Conservation (phyloP, 2,329 filamentous ascomycete species). For the Cercospora janseana region DNA sequence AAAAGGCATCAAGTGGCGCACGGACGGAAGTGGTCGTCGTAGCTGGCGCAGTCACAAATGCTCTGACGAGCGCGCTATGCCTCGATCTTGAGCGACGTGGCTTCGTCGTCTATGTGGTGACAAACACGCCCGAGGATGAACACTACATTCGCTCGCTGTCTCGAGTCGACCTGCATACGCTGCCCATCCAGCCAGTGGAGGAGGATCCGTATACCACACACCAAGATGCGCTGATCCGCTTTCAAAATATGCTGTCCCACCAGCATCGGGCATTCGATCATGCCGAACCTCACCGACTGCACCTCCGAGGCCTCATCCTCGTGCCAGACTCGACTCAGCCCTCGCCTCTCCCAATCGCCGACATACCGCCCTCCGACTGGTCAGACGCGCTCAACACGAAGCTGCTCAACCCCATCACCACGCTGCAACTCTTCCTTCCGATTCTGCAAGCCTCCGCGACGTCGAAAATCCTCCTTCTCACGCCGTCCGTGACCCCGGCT, state of each 20-base stretch:
- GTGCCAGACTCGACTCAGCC: conserved; percentile 72
- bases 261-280: conserved; percentile 75
- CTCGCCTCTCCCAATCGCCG: conserved; percentile 72
- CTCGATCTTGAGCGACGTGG: conserved; percentile 86
- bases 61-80: conserved; percentile 77
- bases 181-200: conserved; percentile 56
- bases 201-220: conserved; percentile 72
- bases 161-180: conserved; percentile 75
- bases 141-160: conserved; percentile 70
- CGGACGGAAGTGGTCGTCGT: conserved; percentile 84
- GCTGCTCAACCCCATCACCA: conserved; percentile 82
- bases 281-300: conserved; percentile 71
- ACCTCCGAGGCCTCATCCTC: conserved; percentile 75
- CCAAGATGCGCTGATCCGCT: conserved; percentile 64
- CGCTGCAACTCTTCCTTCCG: conserved; percentile 78
- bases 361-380: conserved; percentile 78
- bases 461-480: conserved; percentile 68
- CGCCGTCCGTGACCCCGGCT: conserved; percentile 75
- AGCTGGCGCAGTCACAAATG: conserved; percentile 81
- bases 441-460: conserved; percentile 56
- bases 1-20: conserved; percentile 76
- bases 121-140: conserved; percentile 82
- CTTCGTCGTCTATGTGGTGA: conserved; percentile 90
- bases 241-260: conserved; percentile 67
- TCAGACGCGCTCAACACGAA: conserved; percentile 91